Evolutionary conservation across 495 filamentous ascomycete genomes (phyloP).

Genomic region (Xylaria telfairii): DNA sequence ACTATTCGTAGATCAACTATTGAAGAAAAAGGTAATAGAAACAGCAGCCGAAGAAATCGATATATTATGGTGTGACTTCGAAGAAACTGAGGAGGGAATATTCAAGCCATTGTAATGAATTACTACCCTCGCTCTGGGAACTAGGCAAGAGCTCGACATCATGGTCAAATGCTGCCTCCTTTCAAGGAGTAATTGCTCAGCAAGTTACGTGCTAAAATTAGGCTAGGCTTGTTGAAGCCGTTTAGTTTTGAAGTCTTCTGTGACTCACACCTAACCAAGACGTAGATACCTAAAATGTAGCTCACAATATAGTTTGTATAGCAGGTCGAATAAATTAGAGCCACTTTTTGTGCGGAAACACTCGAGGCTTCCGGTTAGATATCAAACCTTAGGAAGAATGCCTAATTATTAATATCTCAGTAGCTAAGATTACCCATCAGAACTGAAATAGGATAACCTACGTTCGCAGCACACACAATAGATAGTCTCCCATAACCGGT

Average conservation of each 20-base stretch:
- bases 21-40: neutral
- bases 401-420: neutral
- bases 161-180: neutral
- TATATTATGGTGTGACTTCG: no score
- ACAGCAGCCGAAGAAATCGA: no score
- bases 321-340: neutral
- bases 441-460: no score
- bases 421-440: neutral
- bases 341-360: neutral
- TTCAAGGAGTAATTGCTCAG: neutral
- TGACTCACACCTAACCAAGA: neutral
- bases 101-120: neutral
- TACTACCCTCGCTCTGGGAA: neutral
- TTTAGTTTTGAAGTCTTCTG: neutral
- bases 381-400: neutral
- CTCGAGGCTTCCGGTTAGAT: no score
- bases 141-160: neutral
- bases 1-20: neutral
- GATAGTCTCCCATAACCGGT: neutral
- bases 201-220: neutral
- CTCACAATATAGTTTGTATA: neutral
- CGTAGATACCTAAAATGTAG: neutral
- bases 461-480: neutral
- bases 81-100: neutral
- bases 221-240: no score